phyloP scores from a whole-genome alignment of 345 rosid genomes.

The Brassica napus region DNA sequence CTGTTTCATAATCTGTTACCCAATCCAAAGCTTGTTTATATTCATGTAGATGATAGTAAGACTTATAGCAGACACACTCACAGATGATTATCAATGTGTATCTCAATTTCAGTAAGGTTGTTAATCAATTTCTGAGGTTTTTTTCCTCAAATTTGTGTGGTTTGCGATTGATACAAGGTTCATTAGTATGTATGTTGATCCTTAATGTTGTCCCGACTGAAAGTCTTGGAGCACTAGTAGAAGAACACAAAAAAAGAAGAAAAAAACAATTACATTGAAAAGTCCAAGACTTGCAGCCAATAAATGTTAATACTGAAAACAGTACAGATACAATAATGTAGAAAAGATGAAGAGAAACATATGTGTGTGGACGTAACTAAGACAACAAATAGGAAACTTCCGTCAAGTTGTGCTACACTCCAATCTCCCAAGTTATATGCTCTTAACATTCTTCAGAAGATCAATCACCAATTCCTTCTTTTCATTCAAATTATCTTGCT shows the following conservation, averaged over 20 bases:
- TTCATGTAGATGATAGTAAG: constrained; percentile 17
- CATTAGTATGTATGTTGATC: background rate
- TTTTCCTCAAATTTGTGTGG: background rate
- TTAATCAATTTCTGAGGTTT: constrained; percentile 14
- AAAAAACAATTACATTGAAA: no score
- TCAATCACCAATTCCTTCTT: background rate
- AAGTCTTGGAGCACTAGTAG: no score
- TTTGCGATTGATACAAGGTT: background rate
- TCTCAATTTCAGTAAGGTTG: background rate
- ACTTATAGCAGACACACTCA: background rate
- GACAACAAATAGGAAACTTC: no score
- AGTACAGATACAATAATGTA: no score
- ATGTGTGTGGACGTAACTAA: no score
- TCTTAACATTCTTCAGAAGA: background rate
- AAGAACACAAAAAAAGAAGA: no score
- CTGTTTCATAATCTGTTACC: constrained; percentile 9
- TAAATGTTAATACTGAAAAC: no score
- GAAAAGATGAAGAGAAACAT: no score
- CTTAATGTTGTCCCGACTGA: background rate
- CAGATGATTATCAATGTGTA: constrained; percentile 1
- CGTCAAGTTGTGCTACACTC: no score
- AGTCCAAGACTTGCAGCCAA: no score
- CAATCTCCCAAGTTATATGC: no score
- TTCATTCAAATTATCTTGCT: no score
- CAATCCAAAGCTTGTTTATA: background rate